Evolutionary conservation across 352 stramenopile genomes (phyloP), one percentile per base, ranked within the genome.

Genomic region (Porosira glacialis): DNA sequence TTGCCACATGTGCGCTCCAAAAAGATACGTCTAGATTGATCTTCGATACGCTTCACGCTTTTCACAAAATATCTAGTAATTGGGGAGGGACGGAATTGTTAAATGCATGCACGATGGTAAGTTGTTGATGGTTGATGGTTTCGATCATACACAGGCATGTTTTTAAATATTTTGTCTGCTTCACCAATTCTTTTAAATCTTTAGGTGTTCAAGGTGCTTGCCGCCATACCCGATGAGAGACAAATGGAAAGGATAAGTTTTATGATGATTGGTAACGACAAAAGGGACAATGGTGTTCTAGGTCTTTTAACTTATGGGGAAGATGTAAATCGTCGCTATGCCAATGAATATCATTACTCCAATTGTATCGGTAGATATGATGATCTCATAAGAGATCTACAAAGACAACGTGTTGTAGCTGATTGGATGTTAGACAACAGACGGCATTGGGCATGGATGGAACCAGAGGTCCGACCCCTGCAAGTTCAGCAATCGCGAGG

Each of bases 351-450:
- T 30, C 53, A 66, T 15, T 36, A 41, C 19, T 35, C 30, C 22
- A 24, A 13, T n/a, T 43, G 66, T 22, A 74, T 64, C 55, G 75
- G 87, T 17, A 77, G 67, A 62, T 90, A 88, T 48, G 47, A 87
- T 22, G 67, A 80, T 24, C 33, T 87, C 19, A 65, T 91, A 17
- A 73, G 79, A 39, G 65, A 78, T 24, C 44, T 93, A 15, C 58
- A 77, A 49, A 72, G 74, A 35, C 53, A 86, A 45, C 48, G 72
- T 38, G 45, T 59, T 22, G 68, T 91, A 41, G 70, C 50, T 33
- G 57, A 64, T 39, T 92, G 85, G 85, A 87, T 92, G 77, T 65
- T 39, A 24, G 62, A 77, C 26, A 85, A 91, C 65, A 58, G 61
- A 41, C 17, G 31, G n/a, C 47, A 59, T 10, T 89, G 78, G 75